A percentile compares a stretch with the other conserved stretches of the same genome.
These are phyloP conservation scores for Yarrowia deformans DNA, from an alignment of 805 yeast genomes.

Conservation along the genomic window DNA sequence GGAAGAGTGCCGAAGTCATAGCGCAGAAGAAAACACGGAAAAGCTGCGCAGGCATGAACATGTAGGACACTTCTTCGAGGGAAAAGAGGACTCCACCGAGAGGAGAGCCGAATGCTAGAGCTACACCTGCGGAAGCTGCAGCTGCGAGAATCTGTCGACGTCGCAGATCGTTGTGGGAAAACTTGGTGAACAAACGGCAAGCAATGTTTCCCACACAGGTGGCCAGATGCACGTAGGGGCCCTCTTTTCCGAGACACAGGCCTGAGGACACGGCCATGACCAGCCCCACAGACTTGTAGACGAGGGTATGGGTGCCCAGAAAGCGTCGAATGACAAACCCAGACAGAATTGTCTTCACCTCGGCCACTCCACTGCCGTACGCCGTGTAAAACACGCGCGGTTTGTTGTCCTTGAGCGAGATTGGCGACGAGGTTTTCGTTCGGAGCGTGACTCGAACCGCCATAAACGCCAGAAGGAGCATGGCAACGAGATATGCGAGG, in stretches of 20 bases:
- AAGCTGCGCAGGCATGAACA: constrained; percentile 61
- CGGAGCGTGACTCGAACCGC: constrained; percentile 58
- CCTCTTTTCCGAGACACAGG: constrained; percentile 65
- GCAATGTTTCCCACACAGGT: constrained; percentile 64
- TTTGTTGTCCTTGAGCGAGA: constrained; percentile 40
- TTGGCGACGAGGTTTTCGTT: constrained; percentile 54
- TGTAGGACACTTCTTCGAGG: constrained; percentile 64
- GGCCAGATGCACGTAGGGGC: constrained; percentile 68
- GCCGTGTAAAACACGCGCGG: constrained; percentile 57
- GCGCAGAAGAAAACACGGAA: constrained; percentile 65
- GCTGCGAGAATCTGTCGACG: constrained; percentile 63
- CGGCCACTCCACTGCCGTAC: constrained; percentile 68
- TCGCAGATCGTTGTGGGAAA: constrained; percentile 58
- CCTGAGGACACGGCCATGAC: constrained; percentile 65
- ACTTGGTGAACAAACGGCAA: constrained; percentile 57
- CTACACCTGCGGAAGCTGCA: constrained; percentile 65
- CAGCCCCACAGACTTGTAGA: constrained; percentile 58
- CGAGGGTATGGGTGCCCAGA: constrained; percentile 60
- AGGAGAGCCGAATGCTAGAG: constrained; percentile 67
- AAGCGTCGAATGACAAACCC: constrained; percentile 64
- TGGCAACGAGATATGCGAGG: constrained; percentile 51
- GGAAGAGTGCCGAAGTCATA: constrained; percentile 59
- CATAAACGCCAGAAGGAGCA: constrained; percentile 55
- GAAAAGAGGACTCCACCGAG: constrained; percentile 65
- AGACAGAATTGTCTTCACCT: constrained; percentile 64